Evolutionary conservation across 176 grass and related monocot genomes (phyloP), one percentile per base, ranked within the genome.

Genomic region (Lolium perenne): DNA sequence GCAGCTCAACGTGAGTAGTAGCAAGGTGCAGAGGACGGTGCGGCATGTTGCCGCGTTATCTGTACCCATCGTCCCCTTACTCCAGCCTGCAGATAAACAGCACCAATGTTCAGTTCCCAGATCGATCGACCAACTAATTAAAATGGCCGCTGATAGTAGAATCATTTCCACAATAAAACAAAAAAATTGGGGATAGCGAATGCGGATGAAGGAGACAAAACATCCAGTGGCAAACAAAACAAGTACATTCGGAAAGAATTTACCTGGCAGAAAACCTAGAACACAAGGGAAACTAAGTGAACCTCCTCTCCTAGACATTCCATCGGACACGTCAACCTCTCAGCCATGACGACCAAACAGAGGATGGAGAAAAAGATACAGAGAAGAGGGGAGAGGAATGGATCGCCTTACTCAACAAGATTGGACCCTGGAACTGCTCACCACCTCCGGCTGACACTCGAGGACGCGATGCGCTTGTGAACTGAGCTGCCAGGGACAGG

Each of bases 241-340:
- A 47, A 75, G 29, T 7, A 8, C 15, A 26, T 18, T 18, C 32
- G 48, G 47, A 15, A 20, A 10, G 23, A 53, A 77, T 57, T 13
- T 56, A 12, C 4, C 29, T 4, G 26, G 74, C 5, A 57, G 9
- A 56, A 57, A n/a, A 3, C 53, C 18, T 4, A 54, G 10, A 6
- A 76, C 48, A 54, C 14, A 10, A 54, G 48, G 25, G 48, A 54
- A 75, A 76, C 15, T 7, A 76, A 76, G 7, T 35, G 15, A 35
- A 18, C 47, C 73, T 35, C 73, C 7, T 76, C 48, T 6, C 48
- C 26, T 76, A 18, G 73, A 3, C 53, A 77, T 58, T 77, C 75
- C 53, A 21, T 77, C 75, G 32, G 38, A 77, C 75, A 77, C 75
- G 20, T 77, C 53, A 40, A 77, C 29, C 29, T 56, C 75, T 57